Conservation (phyloP, 768 basidiomycete genomes). For the Suillus hirtellus region DNA sequence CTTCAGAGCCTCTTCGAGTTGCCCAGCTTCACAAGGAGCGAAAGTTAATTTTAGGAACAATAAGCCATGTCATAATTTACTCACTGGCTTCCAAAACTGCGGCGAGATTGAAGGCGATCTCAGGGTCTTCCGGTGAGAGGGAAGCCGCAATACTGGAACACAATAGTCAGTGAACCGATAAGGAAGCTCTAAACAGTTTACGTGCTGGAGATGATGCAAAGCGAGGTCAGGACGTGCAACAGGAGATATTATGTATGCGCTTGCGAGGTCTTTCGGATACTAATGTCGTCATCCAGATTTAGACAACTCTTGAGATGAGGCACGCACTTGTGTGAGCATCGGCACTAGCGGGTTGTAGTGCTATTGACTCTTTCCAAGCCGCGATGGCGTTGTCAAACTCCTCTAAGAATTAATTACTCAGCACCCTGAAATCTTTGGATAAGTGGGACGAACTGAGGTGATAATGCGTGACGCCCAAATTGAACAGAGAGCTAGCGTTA, state of each 20-base stretch:
- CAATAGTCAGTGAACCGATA: constrained; percentile 34
- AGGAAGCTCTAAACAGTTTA: constrained; percentile 30
- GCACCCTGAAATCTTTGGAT: constrained; percentile 17
- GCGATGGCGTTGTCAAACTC: constrained; percentile 85
- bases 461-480: constrained; percentile 87
- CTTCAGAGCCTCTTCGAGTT: constrained; percentile 76
- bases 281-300: constrained; percentile 23
- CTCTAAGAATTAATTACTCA: constrained; percentile 47
- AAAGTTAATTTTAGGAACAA: constrained; percentile 37
- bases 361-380: constrained; percentile 84
- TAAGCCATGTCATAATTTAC: constrained; percentile 36
- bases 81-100: constrained; percentile 88
- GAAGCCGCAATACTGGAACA: constrained; percentile 70
- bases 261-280: constrained; percentile 68
- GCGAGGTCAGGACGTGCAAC: constrained; percentile 84
- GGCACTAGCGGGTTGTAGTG: constrained; percentile 77
- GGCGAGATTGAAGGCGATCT: constrained; percentile 89
- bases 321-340: constrained; percentile 85
- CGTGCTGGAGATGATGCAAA: constrained; percentile 78
- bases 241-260: constrained; percentile 83
- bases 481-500: constrained; percentile 81
- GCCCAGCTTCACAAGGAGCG: constrained; percentile 55
- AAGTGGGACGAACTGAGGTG: constrained; percentile 63
- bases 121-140: constrained; percentile 86
- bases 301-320: constrained; percentile 20